phyloP scores from a whole-genome alignment of 2,329 filamentous ascomycete species.

The Aspergillus amoenus region DNA sequence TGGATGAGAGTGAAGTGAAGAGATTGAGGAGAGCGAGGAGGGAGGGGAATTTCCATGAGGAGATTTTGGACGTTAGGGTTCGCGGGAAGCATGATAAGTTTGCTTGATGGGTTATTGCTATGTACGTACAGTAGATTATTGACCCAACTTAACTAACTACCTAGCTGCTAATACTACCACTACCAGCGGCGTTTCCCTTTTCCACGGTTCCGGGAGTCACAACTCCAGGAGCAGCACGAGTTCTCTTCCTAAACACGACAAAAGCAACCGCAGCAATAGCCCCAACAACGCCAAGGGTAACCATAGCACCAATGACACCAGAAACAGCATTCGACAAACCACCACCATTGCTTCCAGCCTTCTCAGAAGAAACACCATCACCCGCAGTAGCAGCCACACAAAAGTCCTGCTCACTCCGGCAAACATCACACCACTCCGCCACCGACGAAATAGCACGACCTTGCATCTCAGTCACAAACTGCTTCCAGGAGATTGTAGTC shows the following conservation, averaged over 20 bases:
- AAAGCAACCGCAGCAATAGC: neutral
- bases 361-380: neutral
- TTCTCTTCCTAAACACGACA: neutral
- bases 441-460: conserved; percentile 65
- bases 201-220: neutral
- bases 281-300: neutral
- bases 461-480: conserved; percentile 63
- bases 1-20: conserved; percentile 85
- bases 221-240: neutral
- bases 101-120: conserved; percentile 13
- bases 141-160: neutral
- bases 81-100: conserved; percentile 22
- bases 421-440: conserved; percentile 68
- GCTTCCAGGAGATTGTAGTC: conserved; percentile 62
- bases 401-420: conserved; percentile 65
- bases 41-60: conserved; percentile 57
- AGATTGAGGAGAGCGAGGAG: conserved; percentile 76
- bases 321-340: neutral
- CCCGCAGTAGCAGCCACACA: conserved; percentile 17
- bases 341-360: neutral
- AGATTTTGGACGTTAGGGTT: conserved; percentile 20
- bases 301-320: neutral
- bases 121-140: neutral
- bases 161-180: neutral
- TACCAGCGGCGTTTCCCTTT: neutral